Conservation (phyloP, 2,329 filamentous ascomycete species). For the Dryadomyces sulphureus region DNA sequence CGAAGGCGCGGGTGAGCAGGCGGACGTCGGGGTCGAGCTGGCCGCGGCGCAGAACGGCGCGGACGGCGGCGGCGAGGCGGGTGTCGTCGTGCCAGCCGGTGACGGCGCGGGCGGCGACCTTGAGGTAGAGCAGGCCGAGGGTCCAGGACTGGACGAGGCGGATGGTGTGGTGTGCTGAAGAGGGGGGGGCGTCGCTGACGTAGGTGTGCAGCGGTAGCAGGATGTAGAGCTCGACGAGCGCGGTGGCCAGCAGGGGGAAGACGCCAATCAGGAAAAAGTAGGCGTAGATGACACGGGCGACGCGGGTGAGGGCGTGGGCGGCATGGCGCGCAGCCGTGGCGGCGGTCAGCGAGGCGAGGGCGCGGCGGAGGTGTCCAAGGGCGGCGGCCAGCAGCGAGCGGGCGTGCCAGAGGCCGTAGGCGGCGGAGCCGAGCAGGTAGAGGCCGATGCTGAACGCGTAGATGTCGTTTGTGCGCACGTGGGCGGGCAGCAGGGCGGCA, state of each 20-base stretch:
- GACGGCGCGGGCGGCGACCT: constrained; percentile 58
- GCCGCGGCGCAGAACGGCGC: constrained; percentile 57
- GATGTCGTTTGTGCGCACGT: constrained; percentile 77
- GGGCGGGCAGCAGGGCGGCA: constrained; percentile 52
- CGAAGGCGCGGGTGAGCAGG: constrained; percentile 71
- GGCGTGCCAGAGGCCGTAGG: constrained; percentile 46
- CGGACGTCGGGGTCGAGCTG: constrained; percentile 65
- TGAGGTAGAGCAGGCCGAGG: constrained; percentile 77
- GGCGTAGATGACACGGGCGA: constrained; percentile 50
- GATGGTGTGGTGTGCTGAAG: constrained; percentile 47
- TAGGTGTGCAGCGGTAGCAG: constrained; percentile 78
- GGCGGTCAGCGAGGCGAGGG: constrained; percentile 13
- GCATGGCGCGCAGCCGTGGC: constrained; percentile 17
- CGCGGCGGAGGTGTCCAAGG: constrained; percentile 17
- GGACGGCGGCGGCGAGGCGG: constrained; percentile 59
- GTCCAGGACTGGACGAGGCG: constrained; percentile 91
- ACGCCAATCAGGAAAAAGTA: constrained; percentile 62
- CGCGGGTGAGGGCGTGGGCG: constrained; percentile 17
- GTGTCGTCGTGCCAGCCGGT: constrained; percentile 53
- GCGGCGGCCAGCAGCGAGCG: constrained; percentile 21
- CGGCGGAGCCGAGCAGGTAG: constrained; percentile 57
- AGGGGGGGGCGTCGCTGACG: constrained; percentile 25
- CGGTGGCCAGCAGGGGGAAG: constrained; percentile 65
- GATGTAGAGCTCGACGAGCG: constrained; percentile 76
- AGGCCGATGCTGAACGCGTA: constrained; percentile 90